These are phyloP conservation scores for Boletus fagicola DNA, from an alignment of 768 basidiomycete genomes.

Conservation along the genomic window DNA sequence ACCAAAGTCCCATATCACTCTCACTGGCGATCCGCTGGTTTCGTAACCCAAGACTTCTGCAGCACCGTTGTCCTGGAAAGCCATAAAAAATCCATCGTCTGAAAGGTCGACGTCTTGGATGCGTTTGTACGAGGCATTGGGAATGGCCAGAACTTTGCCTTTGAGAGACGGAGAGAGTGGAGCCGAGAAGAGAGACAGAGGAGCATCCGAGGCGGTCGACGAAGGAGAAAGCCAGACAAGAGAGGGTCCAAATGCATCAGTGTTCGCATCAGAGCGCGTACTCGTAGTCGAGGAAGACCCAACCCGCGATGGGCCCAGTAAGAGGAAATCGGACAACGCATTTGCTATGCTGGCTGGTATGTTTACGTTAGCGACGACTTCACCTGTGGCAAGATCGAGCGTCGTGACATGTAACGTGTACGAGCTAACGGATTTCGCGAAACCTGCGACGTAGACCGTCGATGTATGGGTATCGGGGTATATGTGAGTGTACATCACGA, in stretches of 20 bases:
- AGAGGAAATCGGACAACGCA: slow-evolving; percentile 36
- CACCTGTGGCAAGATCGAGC: slow-evolving; percentile 54
- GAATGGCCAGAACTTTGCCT: slow-evolving; percentile 43
- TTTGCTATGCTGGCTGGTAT: slow-evolving; percentile 51
- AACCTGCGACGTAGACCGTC: slow-evolving; percentile 55
- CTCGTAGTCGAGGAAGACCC: neutral
- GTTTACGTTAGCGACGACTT: slow-evolving; percentile 45
- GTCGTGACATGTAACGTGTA: slow-evolving; percentile 69
- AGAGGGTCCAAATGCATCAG: slow-evolving; percentile 16
- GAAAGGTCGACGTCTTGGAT: slow-evolving; percentile 63
- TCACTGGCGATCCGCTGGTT: slow-evolving; percentile 37
- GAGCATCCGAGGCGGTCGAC: slow-evolving; percentile 8
- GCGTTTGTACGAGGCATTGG: slow-evolving; percentile 44
- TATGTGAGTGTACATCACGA: slow-evolving; percentile 63
- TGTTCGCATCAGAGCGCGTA: neutral
- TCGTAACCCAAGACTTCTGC: slow-evolving; percentile 53
- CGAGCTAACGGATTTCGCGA: slow-evolving; percentile 42
- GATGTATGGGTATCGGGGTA: slow-evolving; percentile 47
- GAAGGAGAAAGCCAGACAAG: slow-evolving; percentile 37
- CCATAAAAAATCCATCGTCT: slow-evolving; percentile 59
- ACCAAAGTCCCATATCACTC: slow-evolving; percentile 54
- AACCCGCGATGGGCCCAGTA: slow-evolving; percentile 28
- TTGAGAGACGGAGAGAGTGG: slow-evolving; percentile 51
- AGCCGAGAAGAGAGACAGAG: slow-evolving; percentile 33
- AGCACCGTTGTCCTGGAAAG: slow-evolving; percentile 51